Evolutionary conservation across 2,329 filamentous ascomycete species (phyloP).

Genomic region (Cladosporium sp.): DNA sequence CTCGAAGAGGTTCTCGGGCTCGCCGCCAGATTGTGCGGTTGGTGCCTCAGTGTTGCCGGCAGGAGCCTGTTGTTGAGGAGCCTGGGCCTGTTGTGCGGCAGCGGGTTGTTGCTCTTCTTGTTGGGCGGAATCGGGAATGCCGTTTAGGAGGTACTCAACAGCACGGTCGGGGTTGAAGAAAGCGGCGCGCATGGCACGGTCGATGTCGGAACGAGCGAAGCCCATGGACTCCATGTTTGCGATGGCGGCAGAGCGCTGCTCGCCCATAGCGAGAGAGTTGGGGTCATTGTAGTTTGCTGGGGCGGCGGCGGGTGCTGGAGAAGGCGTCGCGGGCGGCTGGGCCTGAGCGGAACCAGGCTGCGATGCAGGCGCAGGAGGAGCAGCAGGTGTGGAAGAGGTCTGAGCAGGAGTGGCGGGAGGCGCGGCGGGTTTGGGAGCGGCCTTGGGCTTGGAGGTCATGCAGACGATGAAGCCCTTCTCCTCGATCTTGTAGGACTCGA

Average conservation of each 20-base stretch:
- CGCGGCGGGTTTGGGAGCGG: constrained; percentile 50
- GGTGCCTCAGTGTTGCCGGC: constrained; percentile 58
- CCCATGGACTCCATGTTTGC: constrained; percentile 97
- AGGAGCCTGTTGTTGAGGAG: constrained; percentile 43
- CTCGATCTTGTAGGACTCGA: constrained; percentile 96
- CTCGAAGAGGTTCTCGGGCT: constrained; percentile 86
- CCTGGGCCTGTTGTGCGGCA: constrained; percentile 25
- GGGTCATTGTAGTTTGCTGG: constrained; percentile 63
- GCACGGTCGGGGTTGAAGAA: constrained; percentile 97
- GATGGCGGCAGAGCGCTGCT: constrained; percentile 78
- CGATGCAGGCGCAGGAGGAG: constrained; percentile 58
- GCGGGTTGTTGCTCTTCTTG: constrained; percentile 63
- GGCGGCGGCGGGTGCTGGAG: constrained; percentile 46
- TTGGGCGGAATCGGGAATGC: constrained; percentile 82
- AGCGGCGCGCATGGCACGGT: constrained; percentile 90
- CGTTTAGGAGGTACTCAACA: constrained; percentile 90
- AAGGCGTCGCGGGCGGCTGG: constrained; percentile 53
- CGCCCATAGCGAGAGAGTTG: constrained; percentile 82
- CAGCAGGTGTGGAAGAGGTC: constrained; percentile 37
- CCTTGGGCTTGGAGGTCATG: constrained; percentile 94
- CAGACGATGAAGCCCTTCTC: constrained; percentile 99
- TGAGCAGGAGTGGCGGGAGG: constrained; percentile 59
- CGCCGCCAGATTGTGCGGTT: constrained; percentile 58
- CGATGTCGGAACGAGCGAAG: constrained; percentile 83
- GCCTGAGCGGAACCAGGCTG: constrained; percentile 53